Base-by-base conservation (phyloP, 768 basidiomycete genomes). In the Cystofilobasidium macerans region DNA sequence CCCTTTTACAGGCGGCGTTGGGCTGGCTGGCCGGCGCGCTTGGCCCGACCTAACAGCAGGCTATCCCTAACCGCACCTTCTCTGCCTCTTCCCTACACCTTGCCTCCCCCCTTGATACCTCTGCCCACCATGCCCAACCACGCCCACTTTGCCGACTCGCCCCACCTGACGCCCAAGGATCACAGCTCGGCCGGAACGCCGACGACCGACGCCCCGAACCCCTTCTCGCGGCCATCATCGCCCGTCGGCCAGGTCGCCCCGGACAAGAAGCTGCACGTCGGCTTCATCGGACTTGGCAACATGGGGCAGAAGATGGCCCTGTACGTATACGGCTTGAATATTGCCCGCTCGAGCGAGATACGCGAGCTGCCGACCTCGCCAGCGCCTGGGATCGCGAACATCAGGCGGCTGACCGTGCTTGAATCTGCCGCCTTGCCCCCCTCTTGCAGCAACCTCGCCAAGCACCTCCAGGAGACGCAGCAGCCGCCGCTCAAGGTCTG, bases 401-500 rank as follows among this genome's bases (percentile, higher is more conserved):
- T n/a, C n/a, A n/a, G n/a, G n/a, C n/a, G n/a, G n/a, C n/a, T n/a
- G n/a, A n/a, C n/a, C n/a, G n/a, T n/a, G 45, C 24, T 36, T n/a
- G 35, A 0, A 9, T 13, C 45, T 33, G 20, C 8, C 47, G 20
- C 9, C 14, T 3, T 35, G 8, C 28, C 6, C 35, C 28, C 0
- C 22, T 24, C 18, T 1, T 6, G 57, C n/a, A 28, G 0, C 42
- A 94, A 93, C 75, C 80, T 94, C 38, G 87, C 87, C 38, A 82
- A 76, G 48, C 78, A 81, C 69, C 59, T 72, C 30, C 66, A 68
- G 20, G 54, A 69, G 32, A 73, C 72, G 18, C 74, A 72, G 3
- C 71, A 78, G 38, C 77, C 79, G 0, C 83, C 88, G 4, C 72
- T 92, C 58, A 74, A 85, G 40, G 80, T 93, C 12, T 90, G 83